phyloP scores from a whole-genome alignment of 768 basidiomycete genomes.

The Pholiota microspora region DNA sequence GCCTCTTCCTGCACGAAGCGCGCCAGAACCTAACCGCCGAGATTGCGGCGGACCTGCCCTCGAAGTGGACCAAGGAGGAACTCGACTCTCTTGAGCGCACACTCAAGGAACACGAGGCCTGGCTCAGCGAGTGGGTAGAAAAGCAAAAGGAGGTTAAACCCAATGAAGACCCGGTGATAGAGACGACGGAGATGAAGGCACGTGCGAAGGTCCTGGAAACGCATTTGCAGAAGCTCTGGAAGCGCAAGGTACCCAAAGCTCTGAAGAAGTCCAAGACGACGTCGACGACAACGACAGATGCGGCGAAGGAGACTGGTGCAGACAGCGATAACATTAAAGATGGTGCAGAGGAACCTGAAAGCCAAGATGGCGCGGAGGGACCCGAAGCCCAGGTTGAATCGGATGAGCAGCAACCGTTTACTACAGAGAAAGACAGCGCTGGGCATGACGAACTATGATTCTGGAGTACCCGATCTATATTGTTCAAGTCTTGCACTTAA shows the following conservation, averaged over 20 bases:
- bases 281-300: constrained; percentile 19
- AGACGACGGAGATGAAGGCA: constrained; percentile 82
- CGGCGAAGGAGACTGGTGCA: constrained; percentile 17
- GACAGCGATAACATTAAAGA: constrained; percentile 1
- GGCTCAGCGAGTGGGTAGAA: constrained; percentile 81
- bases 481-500: neutral
- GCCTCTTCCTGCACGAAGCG: constrained; percentile 84
- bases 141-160: constrained; percentile 73
- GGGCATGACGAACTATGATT: constrained; percentile 15
- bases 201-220: constrained; percentile 79
- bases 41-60: constrained; percentile 53
- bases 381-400: constrained; percentile 4
- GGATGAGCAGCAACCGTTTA: constrained; percentile 15
- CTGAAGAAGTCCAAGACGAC: constrained; percentile 48
- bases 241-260: constrained; percentile 63
- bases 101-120: constrained; percentile 76
- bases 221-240: constrained; percentile 65
- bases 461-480: neutral
- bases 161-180: constrained; percentile 84
- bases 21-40: constrained; percentile 70
- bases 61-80: constrained; percentile 87
- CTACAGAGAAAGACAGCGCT: constrained; percentile 1
- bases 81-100: constrained; percentile 74
- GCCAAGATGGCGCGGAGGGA: constrained; percentile 4
- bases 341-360: constrained; percentile 5